These are phyloP conservation scores for Coemansia sp. DNA, from an alignment of 192 early-diverging fungal genomes.

Conservation along the genomic window DNA sequence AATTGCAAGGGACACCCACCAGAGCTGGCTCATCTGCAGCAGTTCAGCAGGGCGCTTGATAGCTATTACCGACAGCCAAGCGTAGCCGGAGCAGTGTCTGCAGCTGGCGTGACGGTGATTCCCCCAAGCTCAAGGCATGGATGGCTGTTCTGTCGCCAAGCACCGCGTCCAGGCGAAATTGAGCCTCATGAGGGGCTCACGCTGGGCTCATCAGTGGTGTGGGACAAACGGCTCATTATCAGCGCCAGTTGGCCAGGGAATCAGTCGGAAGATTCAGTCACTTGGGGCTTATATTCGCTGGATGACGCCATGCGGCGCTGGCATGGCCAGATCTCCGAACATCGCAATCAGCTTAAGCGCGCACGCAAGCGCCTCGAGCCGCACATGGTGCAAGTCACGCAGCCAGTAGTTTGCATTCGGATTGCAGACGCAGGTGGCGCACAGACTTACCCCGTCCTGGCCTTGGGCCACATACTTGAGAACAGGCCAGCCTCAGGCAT, in stretches of 20 bases:
- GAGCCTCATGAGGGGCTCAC: neutral
- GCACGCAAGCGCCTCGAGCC: constrained; percentile 3
- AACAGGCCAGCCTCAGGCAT: neutral
- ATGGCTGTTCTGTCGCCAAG: constrained; percentile 47
- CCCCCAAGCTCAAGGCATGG: constrained; percentile 24
- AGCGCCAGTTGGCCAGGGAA: neutral
- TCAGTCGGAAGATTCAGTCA: neutral
- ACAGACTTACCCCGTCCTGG: constrained; percentile 14
- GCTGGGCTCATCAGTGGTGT: constrained; percentile 23
- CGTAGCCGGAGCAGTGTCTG: constrained; percentile 2
- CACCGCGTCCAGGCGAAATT: constrained; percentile 31
- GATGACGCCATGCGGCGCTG: constrained; percentile 23
- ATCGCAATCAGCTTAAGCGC: constrained; percentile 15
- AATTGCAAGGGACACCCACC: constrained; percentile 35
- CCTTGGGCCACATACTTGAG: constrained; percentile 24
- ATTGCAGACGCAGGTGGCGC: neutral
- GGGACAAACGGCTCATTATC: constrained; percentile 37
- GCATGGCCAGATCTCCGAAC: constrained; percentile 14
- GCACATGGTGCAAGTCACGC: constrained; percentile 19
- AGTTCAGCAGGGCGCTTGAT: constrained; percentile 21
- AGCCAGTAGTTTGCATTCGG: constrained; percentile 31
- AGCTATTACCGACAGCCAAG: neutral
- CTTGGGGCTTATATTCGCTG: constrained; percentile 29
- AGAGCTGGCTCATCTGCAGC: constrained; percentile 38
- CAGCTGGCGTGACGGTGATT: constrained; percentile 33